These are phyloP conservation scores for Prunus mongolica DNA, from an alignment of 306 rosid species.

Conservation along the genomic window DNA sequence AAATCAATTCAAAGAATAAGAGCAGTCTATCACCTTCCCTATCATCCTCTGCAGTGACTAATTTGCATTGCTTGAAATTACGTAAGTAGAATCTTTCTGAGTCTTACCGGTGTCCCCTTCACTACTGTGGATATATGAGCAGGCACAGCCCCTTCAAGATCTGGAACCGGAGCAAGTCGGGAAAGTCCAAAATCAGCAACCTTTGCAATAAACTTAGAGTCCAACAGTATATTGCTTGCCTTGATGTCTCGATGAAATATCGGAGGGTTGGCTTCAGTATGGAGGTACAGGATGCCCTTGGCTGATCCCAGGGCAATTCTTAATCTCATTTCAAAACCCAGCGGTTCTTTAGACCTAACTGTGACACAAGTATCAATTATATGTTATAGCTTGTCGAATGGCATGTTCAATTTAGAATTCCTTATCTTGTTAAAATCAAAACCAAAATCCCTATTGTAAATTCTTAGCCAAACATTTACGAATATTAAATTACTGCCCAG, in stretches of 20 bases:
- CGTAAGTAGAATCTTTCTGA: neutral
- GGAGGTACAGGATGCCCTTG: conserved; percentile 86
- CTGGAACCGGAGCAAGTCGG: conserved; percentile 88
- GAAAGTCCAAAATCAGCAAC: conserved; percentile 99
- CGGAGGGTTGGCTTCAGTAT: conserved; percentile 97
- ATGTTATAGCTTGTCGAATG: conserved; percentile 2
- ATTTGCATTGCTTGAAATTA: neutral
- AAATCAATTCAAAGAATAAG: conserved; percentile 17
- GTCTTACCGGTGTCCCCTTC: conserved; percentile 91
- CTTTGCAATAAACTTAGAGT: conserved; percentile 58
- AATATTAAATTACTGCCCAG: neutral
- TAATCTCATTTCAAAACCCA: conserved; percentile 66
- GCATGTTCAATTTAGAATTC: conserved; percentile 4
- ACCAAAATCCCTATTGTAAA: neutral
- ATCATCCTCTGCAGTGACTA: neutral
- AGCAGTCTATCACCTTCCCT: neutral
- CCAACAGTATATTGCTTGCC: conserved; percentile 92
- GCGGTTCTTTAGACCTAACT: conserved; percentile 54
- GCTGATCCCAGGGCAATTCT: conserved; percentile 77
- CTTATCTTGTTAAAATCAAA: neutral
- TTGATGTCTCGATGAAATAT: conserved; percentile 94
- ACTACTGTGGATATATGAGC: conserved; percentile 88
- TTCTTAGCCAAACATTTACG: neutral
- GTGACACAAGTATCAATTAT: conserved; percentile 25
- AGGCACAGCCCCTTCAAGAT: conserved; percentile 68